Evolutionary conservation across 2,329 filamentous ascomycete genomes (phyloP), one percentile per base, ranked within the genome.

Genomic region (Onygena corvina): DNA sequence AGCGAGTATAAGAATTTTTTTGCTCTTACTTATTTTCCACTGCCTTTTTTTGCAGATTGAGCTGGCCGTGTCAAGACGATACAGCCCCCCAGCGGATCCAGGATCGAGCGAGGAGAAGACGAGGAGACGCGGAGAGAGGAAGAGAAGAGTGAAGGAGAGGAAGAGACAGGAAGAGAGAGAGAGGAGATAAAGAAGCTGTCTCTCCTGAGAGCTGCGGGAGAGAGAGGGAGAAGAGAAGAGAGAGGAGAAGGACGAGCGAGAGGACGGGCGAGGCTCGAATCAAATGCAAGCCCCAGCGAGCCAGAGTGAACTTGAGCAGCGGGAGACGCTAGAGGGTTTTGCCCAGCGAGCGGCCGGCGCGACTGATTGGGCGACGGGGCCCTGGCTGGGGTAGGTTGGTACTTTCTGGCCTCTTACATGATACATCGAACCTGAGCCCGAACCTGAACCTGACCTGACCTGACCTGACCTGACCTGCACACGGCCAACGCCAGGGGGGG

Each of bases 221-320:
- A 48, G 55, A 51, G 51, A 52, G 34, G 33, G 46, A 42, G 50
- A 31, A 35, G 52, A 53, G 60, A 59, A 54, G 54, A 54, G 54
- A 50, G 51, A 52, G 49, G 53, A 53, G 49, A 49, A 54, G 46
- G 48, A 49, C 34, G 48, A 50, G 53, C 56, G 52, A 54, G 52
- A 57, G 56, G 53, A 54, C 12, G 56, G 55, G 55, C 55, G 54
- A 61, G 56, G 57, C 61, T 58, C 58, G 60, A 60, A 59, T 59
- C 56, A 35, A 47, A 27, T 42, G 47, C 44, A 50, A 58, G 50
- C 60, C 60, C 58, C 61, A 61, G 58, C 55, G 59, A 57, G 55
- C 56, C 52, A 56, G 57, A 62, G 59, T 56, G 61, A 64, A 61
- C 58, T 58, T 59, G 56, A 62, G 59, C 56, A 61, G 64, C 61